Conservation (phyloP, 768 basidiomycete genomes). For the Imleria badia region DNA sequence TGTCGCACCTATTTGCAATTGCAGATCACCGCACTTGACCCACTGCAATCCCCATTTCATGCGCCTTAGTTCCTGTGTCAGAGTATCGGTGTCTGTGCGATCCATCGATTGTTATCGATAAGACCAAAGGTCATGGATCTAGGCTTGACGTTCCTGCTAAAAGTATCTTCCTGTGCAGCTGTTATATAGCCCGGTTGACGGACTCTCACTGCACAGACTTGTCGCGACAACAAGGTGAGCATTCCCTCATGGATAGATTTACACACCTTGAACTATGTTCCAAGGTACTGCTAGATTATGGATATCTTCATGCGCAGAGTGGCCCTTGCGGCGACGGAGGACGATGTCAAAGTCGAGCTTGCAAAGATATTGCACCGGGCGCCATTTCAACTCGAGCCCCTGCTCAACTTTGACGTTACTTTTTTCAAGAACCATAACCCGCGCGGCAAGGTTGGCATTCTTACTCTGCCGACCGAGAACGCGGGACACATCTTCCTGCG, state of each 20-base stretch:
- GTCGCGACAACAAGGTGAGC: conserved; percentile 22
- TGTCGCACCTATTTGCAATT: not conserved
- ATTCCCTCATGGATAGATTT: not conserved
- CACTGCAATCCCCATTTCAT: conserved; percentile 1
- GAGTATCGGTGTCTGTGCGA: too few species aligned
- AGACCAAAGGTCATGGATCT: not conserved
- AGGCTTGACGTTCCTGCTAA: not conserved
- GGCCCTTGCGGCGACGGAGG: conserved; percentile 24
- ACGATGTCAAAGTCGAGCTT: conserved; percentile 34
- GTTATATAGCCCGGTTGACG: conserved; percentile 16
- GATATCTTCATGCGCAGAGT: conserved; percentile 37
- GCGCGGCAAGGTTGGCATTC: conserved; percentile 30
- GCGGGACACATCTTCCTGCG: conserved; percentile 27
- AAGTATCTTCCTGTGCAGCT: not conserved
- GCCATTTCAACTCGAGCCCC: conserved; percentile 28
- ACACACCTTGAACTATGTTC: not conserved
- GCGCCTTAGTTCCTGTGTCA: conserved; percentile 4
- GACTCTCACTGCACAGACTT: conserved; percentile 1
- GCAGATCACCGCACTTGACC: conserved; percentile 13
- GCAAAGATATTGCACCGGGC: conserved; percentile 35
- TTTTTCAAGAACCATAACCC: conserved; percentile 26
- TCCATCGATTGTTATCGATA: conserved; percentile 21
- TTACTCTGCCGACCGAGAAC: conserved; percentile 28
- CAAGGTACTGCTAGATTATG: conserved; percentile 24
- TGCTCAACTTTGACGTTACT: conserved; percentile 35